phyloP scores from a whole-genome alignment of 768 basidiomycete species.

The Lepiota venenata region DNA sequence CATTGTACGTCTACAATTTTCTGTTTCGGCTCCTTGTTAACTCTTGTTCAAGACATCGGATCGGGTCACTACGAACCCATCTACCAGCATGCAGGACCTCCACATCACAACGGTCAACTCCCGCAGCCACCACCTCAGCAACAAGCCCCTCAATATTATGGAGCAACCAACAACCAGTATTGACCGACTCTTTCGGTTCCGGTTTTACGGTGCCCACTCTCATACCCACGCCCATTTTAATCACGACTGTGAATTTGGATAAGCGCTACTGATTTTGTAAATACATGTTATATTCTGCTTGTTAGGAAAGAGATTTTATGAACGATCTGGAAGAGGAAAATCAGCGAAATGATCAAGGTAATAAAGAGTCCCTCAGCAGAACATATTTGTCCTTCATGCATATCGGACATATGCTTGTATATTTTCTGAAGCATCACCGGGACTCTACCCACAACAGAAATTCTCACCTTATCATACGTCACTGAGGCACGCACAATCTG shows the following conservation, averaged over 20 bases:
- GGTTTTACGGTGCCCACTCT: not conserved
- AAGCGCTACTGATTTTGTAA: too few relatives aligned
- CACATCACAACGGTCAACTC: conserved; percentile 10
- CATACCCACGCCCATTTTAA: not conserved
- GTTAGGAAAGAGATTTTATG: not conserved
- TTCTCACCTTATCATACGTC: conserved; percentile 9
- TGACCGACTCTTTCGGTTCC: not conserved
- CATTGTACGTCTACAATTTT: conserved; percentile 50
- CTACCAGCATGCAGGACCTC: conserved; percentile 22
- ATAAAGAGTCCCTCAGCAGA: conserved; percentile 43
- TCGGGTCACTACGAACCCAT: conserved; percentile 40
- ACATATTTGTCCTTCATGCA: conserved; percentile 51
- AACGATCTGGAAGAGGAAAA: not conserved
- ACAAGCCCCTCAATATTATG: conserved; percentile 35
- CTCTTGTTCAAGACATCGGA: conserved; percentile 29
- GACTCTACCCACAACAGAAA: conserved; percentile 13
- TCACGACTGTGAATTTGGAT: too few relatives aligned
- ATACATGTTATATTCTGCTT: not conserved
- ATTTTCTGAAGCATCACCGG: conserved; percentile 47
- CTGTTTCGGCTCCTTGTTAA: not conserved
- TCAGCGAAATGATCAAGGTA: not conserved
- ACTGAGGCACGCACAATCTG: not conserved
- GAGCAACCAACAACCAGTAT: conserved; percentile 32
- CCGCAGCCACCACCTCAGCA: conserved; percentile 10
- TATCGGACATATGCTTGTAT: conserved; percentile 79